A percentile compares a stretch with the other conserved stretches of the same genome.
Conservation (phyloP, 1,284 basidiomycete genomes). For the Apiotrichum domesticum region DNA sequence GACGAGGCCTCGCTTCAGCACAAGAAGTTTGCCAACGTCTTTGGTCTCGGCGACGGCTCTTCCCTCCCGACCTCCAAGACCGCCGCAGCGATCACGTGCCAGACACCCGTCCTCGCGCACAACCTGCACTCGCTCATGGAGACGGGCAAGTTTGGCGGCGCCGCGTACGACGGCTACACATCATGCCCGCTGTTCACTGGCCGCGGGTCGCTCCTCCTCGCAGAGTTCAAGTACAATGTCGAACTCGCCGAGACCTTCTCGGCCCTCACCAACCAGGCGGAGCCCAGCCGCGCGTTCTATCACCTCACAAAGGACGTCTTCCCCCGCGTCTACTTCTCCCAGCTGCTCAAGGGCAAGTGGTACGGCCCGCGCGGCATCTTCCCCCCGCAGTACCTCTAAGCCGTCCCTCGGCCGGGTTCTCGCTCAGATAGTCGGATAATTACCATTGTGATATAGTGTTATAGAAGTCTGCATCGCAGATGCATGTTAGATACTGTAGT, state of each 20-base stretch:
- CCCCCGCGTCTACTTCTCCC: constrained; percentile 80
- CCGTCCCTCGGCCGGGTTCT: no score
- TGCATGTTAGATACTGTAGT: neutral
- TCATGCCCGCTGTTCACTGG: constrained; percentile 46
- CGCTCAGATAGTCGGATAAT: no score
- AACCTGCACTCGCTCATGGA: constrained; percentile 74
- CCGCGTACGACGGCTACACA: constrained; percentile 72
- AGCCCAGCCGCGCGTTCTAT: constrained; percentile 65
- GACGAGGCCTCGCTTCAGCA: constrained; percentile 74
- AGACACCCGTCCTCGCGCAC: constrained; percentile 86
- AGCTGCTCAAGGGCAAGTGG: constrained; percentile 61
- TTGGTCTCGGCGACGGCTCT: constrained; percentile 83
- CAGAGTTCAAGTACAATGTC: constrained; percentile 76
- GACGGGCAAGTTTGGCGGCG: constrained; percentile 61
- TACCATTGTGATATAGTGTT: neutral
- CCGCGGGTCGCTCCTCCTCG: constrained; percentile 65
- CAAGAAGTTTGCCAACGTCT: constrained; percentile 74
- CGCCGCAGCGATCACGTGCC: constrained; percentile 83
- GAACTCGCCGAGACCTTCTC: constrained; percentile 82
- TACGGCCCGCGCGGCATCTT: constrained; percentile 44
- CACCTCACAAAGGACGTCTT: constrained; percentile 86
- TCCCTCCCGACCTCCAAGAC: constrained; percentile 93
- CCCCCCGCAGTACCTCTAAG: constrained; percentile 32
- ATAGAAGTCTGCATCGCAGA: constrained; percentile 2
- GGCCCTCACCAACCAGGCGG: constrained; percentile 60